Conservation (phyloP, 768 basidiomycete species). For the Porpolomopsis calyptriformis region DNA sequence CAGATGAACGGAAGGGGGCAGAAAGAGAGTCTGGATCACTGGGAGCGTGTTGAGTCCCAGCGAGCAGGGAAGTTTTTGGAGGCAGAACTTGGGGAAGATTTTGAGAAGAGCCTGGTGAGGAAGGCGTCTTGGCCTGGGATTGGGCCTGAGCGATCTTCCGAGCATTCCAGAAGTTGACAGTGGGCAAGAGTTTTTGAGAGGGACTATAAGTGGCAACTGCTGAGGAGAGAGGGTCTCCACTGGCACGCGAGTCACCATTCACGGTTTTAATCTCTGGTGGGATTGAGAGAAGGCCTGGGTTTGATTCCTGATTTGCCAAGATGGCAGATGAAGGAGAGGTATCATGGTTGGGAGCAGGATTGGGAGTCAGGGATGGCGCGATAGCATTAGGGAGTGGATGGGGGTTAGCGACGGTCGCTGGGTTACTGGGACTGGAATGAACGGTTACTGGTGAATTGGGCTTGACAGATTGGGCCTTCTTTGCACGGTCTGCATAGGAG, state of each 20-base stretch:
- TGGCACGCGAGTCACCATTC: slow-evolving; percentile 5
- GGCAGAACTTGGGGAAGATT: not conserved
- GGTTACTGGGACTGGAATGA: slow-evolving; percentile 5
- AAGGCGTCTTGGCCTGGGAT: slow-evolving; percentile 2
- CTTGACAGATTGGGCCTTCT: slow-evolving; percentile 33
- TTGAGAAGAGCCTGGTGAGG: slow-evolving; percentile 2
- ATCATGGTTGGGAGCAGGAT: slow-evolving; percentile 1
- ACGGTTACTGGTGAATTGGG: slow-evolving; percentile 15
- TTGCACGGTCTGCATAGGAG: slow-evolving; percentile 50
- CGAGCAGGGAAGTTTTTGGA: not conserved
- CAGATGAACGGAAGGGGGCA: not conserved
- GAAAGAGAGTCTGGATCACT: not conserved
- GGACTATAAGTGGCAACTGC: slow-evolving; percentile 12
- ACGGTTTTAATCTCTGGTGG: slow-evolving; percentile 1
- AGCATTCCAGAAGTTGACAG: slow-evolving; percentile 24
- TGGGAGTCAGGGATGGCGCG: slow-evolving; percentile 3
- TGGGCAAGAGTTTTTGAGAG: slow-evolving; percentile 7
- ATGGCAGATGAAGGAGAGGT: not conserved
- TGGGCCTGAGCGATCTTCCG: slow-evolving; percentile 1
- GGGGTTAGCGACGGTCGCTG: slow-evolving; percentile 6
- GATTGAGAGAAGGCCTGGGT: not conserved
- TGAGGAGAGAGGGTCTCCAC: slow-evolving; percentile 11
- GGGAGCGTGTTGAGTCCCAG: not conserved
- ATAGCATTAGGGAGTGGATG: slow-evolving; percentile 5
- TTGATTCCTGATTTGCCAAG: not conserved